These are phyloP conservation scores for Tuber aestivum DNA, from an alignment of 495 filamentous ascomycete genomes.

Conservation along the genomic window DNA sequence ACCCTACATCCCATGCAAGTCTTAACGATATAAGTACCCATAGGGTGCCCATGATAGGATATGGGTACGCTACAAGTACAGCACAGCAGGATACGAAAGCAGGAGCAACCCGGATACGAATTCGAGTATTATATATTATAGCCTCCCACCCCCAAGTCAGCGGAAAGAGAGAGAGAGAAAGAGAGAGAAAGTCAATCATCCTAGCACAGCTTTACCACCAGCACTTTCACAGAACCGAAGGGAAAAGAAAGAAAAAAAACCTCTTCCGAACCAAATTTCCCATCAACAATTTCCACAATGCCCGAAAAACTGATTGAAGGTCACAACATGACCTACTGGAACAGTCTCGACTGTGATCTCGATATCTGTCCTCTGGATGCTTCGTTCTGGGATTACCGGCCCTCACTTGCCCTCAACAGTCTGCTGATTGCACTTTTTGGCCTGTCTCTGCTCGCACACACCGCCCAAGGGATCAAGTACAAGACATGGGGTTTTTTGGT, in stretches of 20 bases:
- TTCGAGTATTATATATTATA: neutral
- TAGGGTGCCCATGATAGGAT: neutral
- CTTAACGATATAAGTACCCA: neutral
- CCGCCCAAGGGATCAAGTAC: conserved; percentile 44
- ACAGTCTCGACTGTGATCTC: conserved; percentile 18
- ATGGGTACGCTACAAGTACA: neutral
- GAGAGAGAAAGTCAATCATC: neutral
- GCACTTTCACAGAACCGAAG: neutral
- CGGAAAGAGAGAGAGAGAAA: neutral
- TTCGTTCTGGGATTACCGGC: conserved; percentile 43
- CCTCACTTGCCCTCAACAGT: conserved; percentile 45
- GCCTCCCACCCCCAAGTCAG: neutral
- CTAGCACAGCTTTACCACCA: neutral
- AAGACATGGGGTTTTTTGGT: conserved; percentile 48
- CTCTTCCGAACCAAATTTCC: neutral
- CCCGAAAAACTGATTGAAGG: neutral
- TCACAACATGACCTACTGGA: neutral
- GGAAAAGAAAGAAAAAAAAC: neutral
- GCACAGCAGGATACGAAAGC: neutral
- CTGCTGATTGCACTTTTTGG: conserved; percentile 45
- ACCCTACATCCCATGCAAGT: neutral
- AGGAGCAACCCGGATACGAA: neutral
- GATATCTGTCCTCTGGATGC: conserved; percentile 34
- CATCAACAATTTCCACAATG: neutral
- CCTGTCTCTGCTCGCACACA: conserved; percentile 41